Conservation (phyloP, 495 filamentous ascomycete genomes). For the Amniculicola lignicola region DNA sequence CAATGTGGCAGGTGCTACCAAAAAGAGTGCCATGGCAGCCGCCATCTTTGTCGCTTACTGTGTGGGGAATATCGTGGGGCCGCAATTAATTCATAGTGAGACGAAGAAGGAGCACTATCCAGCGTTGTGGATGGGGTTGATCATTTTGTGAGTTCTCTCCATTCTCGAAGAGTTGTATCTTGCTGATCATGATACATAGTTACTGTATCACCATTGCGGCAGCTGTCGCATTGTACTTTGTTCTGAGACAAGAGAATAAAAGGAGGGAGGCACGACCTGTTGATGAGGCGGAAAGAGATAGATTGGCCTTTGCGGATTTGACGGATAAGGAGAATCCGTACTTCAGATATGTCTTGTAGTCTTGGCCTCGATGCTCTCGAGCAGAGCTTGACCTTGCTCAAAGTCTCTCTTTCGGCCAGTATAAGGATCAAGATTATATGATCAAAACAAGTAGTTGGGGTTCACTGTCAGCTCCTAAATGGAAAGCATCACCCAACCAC, state of each 20-base stretch:
- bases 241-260: conserved; percentile 58
- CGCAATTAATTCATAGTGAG: conserved; percentile 63
- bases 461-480: too few species aligned
- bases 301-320: conserved; percentile 66
- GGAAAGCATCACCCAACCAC: too few species aligned
- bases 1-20: conserved; percentile 74
- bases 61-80: conserved; percentile 70
- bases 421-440: too few species aligned
- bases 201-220: conserved; percentile 66
- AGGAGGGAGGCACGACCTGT: conserved; percentile 46
- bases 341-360: conserved; percentile 67
- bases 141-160: conserved; percentile 58
- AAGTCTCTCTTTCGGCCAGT: too few species aligned
- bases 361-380: too few species aligned
- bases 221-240: conserved; percentile 53
- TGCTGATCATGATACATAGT: conserved; percentile 41
- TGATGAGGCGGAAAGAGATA: conserved; percentile 60
- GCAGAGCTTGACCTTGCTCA: too few species aligned
- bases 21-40: conserved; percentile 70
- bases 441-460: too few species aligned
- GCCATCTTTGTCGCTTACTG: conserved; percentile 73
- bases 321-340: conserved; percentile 75
- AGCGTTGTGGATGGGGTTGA: conserved; percentile 64
- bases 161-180: background rate
- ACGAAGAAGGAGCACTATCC: conserved; percentile 65